Percentiles rank a stretch among this genome's conserved stretches.
These are phyloP conservation scores for Tolypocladium paradoxum DNA, from an alignment of 2,329 filamentous ascomycete species.

Conservation along the genomic window DNA sequence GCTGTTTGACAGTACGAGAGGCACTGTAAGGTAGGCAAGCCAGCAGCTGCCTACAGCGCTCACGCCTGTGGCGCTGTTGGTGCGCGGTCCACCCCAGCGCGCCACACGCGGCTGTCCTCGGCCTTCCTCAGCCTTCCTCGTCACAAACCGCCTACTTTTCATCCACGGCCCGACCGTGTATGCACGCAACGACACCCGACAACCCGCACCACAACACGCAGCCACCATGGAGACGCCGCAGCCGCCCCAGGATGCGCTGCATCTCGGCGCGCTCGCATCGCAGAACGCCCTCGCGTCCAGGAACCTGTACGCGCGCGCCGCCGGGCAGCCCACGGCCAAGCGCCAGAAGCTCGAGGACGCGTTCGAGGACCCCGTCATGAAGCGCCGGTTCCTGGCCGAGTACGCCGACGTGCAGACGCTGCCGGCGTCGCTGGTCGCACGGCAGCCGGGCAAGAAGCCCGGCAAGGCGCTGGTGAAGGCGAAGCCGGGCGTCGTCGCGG, in stretches of 20 bases:
- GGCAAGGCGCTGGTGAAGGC: constrained; percentile 15
- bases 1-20: too few relatives aligned
- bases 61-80: not conserved
- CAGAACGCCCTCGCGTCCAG: constrained; percentile 23
- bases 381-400: constrained; percentile 53
- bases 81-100: constrained; percentile 3
- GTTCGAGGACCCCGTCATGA: constrained; percentile 21
- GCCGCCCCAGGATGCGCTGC: constrained; percentile 19
- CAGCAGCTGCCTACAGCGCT: not conserved
- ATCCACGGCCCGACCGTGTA: not conserved
- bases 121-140: not conserved
- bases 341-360: constrained; percentile 27
- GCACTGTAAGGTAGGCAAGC: too few relatives aligned
- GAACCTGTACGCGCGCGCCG: constrained; percentile 18
- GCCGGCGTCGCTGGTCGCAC: constrained; percentile 67
- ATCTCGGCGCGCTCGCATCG: constrained; percentile 21
- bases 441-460: constrained; percentile 47
- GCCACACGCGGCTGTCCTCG: constrained; percentile 19
- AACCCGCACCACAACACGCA: constrained; percentile 3
- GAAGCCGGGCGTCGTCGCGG: constrained; percentile 33
- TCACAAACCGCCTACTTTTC: constrained; percentile 10
- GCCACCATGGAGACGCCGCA: constrained; percentile 23
- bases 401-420: constrained; percentile 70
- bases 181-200: not conserved
- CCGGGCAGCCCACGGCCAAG: constrained; percentile 18